Percentiles rank a stretch among this genome's conserved stretches.
Evolutionary conservation across 2,329 filamentous ascomycete species (phyloP).

Genomic region (Lachnellula subtilissima): DNA sequence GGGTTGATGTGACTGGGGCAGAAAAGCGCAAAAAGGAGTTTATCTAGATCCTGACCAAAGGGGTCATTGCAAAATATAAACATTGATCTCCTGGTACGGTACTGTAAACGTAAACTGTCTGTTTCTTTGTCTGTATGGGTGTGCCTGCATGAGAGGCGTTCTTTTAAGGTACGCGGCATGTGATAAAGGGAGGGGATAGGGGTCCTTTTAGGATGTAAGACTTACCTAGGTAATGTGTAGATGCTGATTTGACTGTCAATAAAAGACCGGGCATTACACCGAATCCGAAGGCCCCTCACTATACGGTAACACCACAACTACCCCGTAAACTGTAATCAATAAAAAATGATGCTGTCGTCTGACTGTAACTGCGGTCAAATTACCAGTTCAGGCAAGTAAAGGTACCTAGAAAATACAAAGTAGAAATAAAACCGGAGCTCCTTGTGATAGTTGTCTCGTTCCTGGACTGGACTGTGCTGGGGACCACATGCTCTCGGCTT

Average conservation of each 20-base stretch:
- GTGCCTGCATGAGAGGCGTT: background rate
- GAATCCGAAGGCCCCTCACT: background rate
- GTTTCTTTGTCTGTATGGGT: no score
- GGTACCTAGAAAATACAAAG: no score
- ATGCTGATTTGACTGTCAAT: background rate
- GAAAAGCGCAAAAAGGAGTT: slow-evolving; percentile 28
- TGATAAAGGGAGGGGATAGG: background rate
- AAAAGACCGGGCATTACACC: background rate
- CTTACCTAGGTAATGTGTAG: background rate
- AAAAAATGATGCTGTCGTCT: background rate
- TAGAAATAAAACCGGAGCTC: background rate
- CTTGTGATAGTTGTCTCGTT: background rate
- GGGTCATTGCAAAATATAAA: slow-evolving; percentile 3
- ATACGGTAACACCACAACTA: no score
- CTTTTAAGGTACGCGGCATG: background rate
- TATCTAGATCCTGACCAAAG: slow-evolving; percentile 26
- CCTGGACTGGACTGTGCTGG: no score
- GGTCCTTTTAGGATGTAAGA: background rate
- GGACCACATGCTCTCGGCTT: no score
- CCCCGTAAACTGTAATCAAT: no score
- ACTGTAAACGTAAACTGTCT: background rate
- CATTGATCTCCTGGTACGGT: background rate
- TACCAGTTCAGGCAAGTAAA: background rate
- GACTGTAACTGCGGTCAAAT: background rate
- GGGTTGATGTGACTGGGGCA: slow-evolving; percentile 19